Evolutionary conservation across 352 stramenopile genomes (phyloP), one percentile per base, ranked within the genome.

Genomic region (Thalassiosira livingstoniorum): DNA sequence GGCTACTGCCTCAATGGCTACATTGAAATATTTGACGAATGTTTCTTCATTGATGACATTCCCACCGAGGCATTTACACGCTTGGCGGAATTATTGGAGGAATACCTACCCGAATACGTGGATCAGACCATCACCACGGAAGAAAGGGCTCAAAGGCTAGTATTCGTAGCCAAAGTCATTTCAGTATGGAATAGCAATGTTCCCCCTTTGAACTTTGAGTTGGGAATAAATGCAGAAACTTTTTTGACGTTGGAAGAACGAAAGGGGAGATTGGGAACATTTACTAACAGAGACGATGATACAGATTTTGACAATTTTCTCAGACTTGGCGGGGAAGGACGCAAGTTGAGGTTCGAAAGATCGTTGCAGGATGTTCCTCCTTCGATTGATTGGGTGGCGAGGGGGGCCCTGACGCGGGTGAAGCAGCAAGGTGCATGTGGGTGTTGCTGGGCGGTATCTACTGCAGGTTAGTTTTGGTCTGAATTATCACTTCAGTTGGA

Each of bases 371-470:
- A 68, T 27, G 31, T 61, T 55, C 57, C 70, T 2, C 18, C 42
- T 10, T 18, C 35, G 32, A 21, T 90, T n/a, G 78, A 90, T 72
- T 90, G 85, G 85, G 62, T 78, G 54, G 75, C 86, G 31, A 34
- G 74, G 34, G 88, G 89, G 51, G 89, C 82, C 60, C 94, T 98
- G 4, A 98, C 95, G 18, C 83, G 90, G 10, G 90, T 98, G 21
- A 98, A 98, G 84, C 97, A 98, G 89, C 96, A 98, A 88, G 96
- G 95, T n/a, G 93, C 95, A 68, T 91, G 86, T 71, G 86, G 71
- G 32, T 87, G 75, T 61, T 98, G 95, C 88, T 98, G 96, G 96
- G 95, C 96, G 31, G 64, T 72, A 34, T 61, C 64, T 4, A 72
- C 64, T 34, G 64, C 64, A n/a, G n/a, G n/a, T n/a, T n/a, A n/a